A percentile compares a stretch with the other conserved stretches of the same genome.
phyloP scores from a whole-genome alignment of 768 basidiomycete genomes.

The Dentipellis sp. region DNA sequence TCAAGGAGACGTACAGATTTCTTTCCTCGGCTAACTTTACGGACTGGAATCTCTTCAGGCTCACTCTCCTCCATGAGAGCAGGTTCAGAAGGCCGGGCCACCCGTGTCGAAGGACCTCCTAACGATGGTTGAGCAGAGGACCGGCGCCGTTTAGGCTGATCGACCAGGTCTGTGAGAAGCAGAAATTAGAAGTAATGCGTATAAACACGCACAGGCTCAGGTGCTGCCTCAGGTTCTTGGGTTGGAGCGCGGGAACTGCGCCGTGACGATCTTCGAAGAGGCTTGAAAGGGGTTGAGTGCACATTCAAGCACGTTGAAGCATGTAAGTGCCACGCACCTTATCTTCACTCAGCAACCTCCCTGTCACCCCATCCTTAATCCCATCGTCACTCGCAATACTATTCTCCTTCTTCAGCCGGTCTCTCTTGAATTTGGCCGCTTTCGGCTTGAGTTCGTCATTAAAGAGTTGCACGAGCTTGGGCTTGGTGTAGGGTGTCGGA shows the following conservation, averaged over 20 bases:
- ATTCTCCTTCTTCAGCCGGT: constrained; percentile 54
- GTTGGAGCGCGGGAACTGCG: constrained; percentile 50
- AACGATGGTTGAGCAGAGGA: constrained; percentile 71
- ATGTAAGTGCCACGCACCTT: constrained; percentile 29
- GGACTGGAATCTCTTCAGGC: constrained; percentile 51
- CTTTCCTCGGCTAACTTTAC: constrained; percentile 52
- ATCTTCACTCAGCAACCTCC: constrained; percentile 46
- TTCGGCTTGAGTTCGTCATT: constrained; percentile 65
- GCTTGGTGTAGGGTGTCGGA: constrained; percentile 68
- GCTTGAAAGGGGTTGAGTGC: constrained; percentile 19
- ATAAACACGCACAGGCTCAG: constrained; percentile 45
- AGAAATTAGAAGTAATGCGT: not conserved
- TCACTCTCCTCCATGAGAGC: constrained; percentile 66
- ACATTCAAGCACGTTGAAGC: constrained; percentile 5
- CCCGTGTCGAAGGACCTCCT: constrained; percentile 34
- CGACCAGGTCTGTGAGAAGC: constrained; percentile 6
- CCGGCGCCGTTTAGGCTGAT: constrained; percentile 68
- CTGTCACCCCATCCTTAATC: constrained; percentile 76
- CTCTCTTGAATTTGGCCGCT: constrained; percentile 46
- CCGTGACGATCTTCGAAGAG: constrained; percentile 47
- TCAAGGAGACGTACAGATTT: constrained; percentile 37
- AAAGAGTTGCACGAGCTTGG: constrained; percentile 70
- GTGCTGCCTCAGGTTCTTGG: constrained; percentile 28
- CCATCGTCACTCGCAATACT: constrained; percentile 76
- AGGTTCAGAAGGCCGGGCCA: constrained; percentile 29